Base-by-base conservation (phyloP, 1,284 basidiomycete species). In the Paramarasmius palmivorus region DNA sequence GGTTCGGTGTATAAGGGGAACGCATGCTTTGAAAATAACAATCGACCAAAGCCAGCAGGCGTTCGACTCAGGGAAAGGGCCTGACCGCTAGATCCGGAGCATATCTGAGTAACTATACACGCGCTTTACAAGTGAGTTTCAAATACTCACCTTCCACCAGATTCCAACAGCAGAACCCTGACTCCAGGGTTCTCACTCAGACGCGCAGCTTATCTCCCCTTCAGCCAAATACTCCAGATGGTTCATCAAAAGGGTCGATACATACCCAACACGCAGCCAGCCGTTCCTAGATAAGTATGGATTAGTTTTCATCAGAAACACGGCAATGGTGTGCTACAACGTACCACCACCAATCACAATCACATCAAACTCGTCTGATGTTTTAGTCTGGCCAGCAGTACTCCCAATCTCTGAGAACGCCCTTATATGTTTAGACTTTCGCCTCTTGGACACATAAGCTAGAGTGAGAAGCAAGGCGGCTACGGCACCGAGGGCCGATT, bases 281-380 rank as follows among this genome's bases (percentile, higher is more conserved):
- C 77, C 7, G 87, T 87, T 10, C 86, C 86, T 86, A 60, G n/a
- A 62, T 15, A 5, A 46, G 14, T 22, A 15, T n/a, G 26, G 2
- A 17, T 49, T 35, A 42, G 52, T 34, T n/a, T n/a, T 17, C 57
- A 29, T 14, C 22, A 10, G 8, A 49, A 4, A 2, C 25, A 14
- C 29, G 26, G 15, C 25, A 4, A 26, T 14, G 17, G 19, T 39
- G 6, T 14, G 4, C 5, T 19, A n/a, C 15, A 12, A 59, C 70
- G 35, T 57, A 83, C 85, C 85, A 69, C 85, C 85, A 19, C 85
- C 85, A 36, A 83, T 75, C 46, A 88, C 69, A 48, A 89, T 76
- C 17, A 86, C 71, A 66, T 89, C 86, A 57, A 78, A 86, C 53
- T 80, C 77, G 50, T 73, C 68, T 22, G 46, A 39, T 19, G 29